Evolutionary conservation across 495 filamentous ascomycete genomes (phyloP), one percentile per base, ranked within the genome.

Genomic region (Aspergillus kassunensis): DNA sequence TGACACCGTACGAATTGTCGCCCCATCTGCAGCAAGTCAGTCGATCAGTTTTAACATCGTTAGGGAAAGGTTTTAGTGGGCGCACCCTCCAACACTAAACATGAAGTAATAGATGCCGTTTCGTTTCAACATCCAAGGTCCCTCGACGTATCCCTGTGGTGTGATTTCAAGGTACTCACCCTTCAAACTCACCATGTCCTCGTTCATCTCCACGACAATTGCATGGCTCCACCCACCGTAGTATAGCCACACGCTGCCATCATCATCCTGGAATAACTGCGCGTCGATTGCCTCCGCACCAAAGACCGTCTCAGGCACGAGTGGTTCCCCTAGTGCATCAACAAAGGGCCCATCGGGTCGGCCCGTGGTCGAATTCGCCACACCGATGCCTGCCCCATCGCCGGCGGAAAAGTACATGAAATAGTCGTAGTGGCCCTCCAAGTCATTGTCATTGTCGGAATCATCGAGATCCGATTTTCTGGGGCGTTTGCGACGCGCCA

Each of bases 341-440:
- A 56, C 54, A 36, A 70, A 78, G 6, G 75, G 75, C 0, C 75
- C 75, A 30, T 66, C 60, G 11, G 75, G 73, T 18, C 42, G 57
- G 15, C 69, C 61, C 13, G 68, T 63, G 2, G 61, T 48, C 8
- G 65, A 67, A 29, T 42, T 52, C 2, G 64, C 75, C 13, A 78
- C 75, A 19, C 73, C 73, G 31, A 78, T 74, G n/a, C 72, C 72
- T 5, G 71, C 70, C 3, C 70, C 68, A 46, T 76, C 73, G 19
- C 74, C 73, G 21, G 72, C 71, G 23, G 65, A 68, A 49, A 77
- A 77, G 58, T 77, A 77, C 48, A 77, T 62, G 55, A 65, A 77
- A 53, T 76, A 77, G 25, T 65, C 64, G 20, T 57, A 49, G 15
- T 44, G 30, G 8, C 31, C 44, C 7, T 3, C 18, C 13, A 11